Evolutionary conservation across 805 yeast genomes (phyloP), one percentile per base, ranked within the genome.

Genomic region (Cyberlindnera suaveolens): DNA sequence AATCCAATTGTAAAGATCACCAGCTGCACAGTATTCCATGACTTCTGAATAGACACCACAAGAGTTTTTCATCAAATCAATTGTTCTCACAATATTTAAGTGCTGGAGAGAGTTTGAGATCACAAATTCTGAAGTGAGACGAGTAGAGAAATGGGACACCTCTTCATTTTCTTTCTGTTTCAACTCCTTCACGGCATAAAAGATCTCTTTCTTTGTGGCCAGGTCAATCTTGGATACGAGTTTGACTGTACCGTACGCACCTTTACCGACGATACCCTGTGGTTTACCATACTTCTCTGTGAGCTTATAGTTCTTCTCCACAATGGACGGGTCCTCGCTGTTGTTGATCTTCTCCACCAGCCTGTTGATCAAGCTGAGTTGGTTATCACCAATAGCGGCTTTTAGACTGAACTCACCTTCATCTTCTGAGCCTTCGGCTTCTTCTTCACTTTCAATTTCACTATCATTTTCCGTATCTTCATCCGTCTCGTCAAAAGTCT

Each of bases 171-270:
- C 98, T 58, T 87, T 89, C 57, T 87, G 85, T 65, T 85, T 89
- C 95, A 93, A 89, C 65, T 93, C 99, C 87, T 93, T 60, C 83
- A 74, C 57, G 84, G 75, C 99, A 87, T 93, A 39, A 96, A 96
- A 68, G 81, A 89, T 31, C 85, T 90, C 65, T 85, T 83, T 55
- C 31, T 61, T 56, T 6, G 61, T 66, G 41, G 96, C 96, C 1
- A 93, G 84, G 64, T 93, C 99, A 41, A 71, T 74, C 70, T 90
- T 91, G 60, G 93, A 97, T 13, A 93, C 98, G 42, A 93, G 70
- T 49, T 97, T 76, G 31, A 93, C 99, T 60, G 89, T 97, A 48
- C 99, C 99, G 68, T 93, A 93, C 0, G 99, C 96, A 50, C 99
- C 99, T 62, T 93, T 93, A 39, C 99, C 99, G 51, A 80, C 77